Percentiles rank a stretch among this genome's conserved stretches.
phyloP scores from a whole-genome alignment of 1,284 basidiomycete species.

The Moniliella sp. region DNA sequence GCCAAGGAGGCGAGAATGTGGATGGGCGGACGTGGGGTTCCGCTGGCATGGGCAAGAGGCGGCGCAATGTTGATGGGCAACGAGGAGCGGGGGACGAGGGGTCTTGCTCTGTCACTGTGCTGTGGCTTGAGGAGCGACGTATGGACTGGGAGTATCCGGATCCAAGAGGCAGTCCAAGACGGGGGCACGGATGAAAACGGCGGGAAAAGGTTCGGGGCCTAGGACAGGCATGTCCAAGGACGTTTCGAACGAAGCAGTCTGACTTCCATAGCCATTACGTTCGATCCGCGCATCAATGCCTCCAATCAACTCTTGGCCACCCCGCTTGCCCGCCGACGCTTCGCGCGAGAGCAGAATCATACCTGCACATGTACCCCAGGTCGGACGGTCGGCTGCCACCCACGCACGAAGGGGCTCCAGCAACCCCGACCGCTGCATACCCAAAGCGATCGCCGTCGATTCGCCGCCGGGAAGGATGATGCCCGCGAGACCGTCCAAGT shows the following conservation, averaged over 20 bases:
- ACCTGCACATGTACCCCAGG: conserved; percentile 93
- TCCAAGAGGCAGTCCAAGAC: conserved; percentile 36
- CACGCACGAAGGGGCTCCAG: conserved; percentile 56
- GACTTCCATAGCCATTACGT: conserved; percentile 51
- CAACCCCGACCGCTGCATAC: conserved; percentile 57
- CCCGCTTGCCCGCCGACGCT: conserved; percentile 52
- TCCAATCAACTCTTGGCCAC: conserved; percentile 64
- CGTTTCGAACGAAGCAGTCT: conserved; percentile 76
- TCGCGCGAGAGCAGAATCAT: conserved; percentile 55
- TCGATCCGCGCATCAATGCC: conserved; percentile 61
- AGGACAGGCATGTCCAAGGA: conserved; percentile 49
- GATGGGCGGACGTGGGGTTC: neutral
- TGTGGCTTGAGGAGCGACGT: too few relatives aligned
- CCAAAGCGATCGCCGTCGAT: conserved; percentile 74
- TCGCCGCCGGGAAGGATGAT: conserved; percentile 76
- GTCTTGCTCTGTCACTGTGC: neutral
- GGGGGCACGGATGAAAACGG: conserved; percentile 86
- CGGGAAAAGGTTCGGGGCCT: conserved; percentile 49
- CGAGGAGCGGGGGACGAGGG: neutral
- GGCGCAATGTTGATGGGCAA: conserved; percentile 10
- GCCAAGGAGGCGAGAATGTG: neutral
- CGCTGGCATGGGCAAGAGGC: conserved; percentile 8
- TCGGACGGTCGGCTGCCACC: conserved; percentile 43
- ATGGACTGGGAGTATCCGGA: too few relatives aligned
- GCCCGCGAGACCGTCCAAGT: conserved; percentile 56